Base-by-base conservation (phyloP, 345 rosid species). In the Citropsis articulata region DNA sequence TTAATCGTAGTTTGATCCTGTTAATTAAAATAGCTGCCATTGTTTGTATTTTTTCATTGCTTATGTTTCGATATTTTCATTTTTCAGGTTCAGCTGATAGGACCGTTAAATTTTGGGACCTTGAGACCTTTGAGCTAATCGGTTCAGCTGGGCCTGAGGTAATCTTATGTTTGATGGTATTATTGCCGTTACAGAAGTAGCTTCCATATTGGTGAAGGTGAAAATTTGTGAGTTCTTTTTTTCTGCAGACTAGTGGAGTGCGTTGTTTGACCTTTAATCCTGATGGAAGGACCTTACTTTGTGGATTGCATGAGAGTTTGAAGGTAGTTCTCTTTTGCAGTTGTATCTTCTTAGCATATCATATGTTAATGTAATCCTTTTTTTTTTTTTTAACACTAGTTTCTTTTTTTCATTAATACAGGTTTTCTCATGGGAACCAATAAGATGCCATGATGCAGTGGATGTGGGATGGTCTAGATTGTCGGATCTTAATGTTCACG, bases 381-480 rank as follows among this genome's bases (percentile, higher is more conserved):
- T 36, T 71, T 56, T 79, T 69, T 74, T 18, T 36, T 71, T 61
- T 72, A 3, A 18, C 75, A 69, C 75, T 73, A 65, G 73, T 62
- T 83, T 72, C 60, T 28, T 30, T 63, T 80, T 74, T 76, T 62
- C 71, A 71, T 50, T 76, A 40, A 84, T 73, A 81, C 45, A 96
- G 99, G 93, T 94, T 79, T 89, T 92, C 85, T 92, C 99, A 0
- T 96, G 99, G 99, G 99, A 96, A 83, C 99, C 99, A 30, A 89
- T 94, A 78, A 80, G 90, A 82, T 90, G 97, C 80, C 97, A 94
- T 81, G 96, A 92, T 82, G 80, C 88, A 42, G 97, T 94, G 83
- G 99, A 96, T 86, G 98, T 96, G 85, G 99, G 99, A 82, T 96
- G 99, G 99, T 94, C 99, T 76, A 94, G 79, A 85, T 85, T 94